Base-by-base conservation (phyloP, 73 alveolate genomes). In the Halteria grandinella region DNA sequence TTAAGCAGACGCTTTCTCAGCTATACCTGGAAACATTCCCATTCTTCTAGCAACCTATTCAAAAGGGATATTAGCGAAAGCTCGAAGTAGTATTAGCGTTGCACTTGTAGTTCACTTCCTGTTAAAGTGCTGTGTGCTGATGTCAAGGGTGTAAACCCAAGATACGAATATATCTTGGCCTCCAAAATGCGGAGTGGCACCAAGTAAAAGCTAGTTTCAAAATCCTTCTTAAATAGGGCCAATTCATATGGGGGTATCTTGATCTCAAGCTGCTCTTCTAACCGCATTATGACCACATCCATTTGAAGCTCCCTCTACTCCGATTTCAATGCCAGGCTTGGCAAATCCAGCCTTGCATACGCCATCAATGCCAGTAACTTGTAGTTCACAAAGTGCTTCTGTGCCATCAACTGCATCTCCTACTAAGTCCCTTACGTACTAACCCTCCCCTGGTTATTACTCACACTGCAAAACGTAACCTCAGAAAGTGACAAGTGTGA, bases 231-330 rank as follows among this genome's bases (percentile, higher is more conserved):
- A 32, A 66, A 66, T 11, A 25, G 27, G n/a, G 27, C 25, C 1
- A 66, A 27, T 43, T 66, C 80, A 8, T 66, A 3, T 33, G 43
- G 43, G 10, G 39, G 7, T 7, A 66, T 6, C 28, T 66, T 66
- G 6, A 44, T 24, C 7, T 66, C 63, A n/a, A 66, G 50, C 23
- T 37, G 23, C 15, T 66, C 80, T 27, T 66, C 80, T 10, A 66
- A 15, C 43, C 32, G 80, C 54, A 47, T 44, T 1, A 66, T n/a
- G 1, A 66, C 50, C 25, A 41, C 64, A 66, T 66, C 80, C 80
- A 66, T 66, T 47, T 66, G 28, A 18, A 66, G 12, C 21, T 66
- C 80, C 14, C 66, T 41, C 34, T 23, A 54, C 1, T 66, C 80
- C 1, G 80, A 45, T 15, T 66, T 66, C 43, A 66, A 25, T 36